A percentile compares a stretch with the other conserved stretches of the same genome.
Conservation (phyloP, 106 monocot genomes). For the Acorus calamus region DNA sequence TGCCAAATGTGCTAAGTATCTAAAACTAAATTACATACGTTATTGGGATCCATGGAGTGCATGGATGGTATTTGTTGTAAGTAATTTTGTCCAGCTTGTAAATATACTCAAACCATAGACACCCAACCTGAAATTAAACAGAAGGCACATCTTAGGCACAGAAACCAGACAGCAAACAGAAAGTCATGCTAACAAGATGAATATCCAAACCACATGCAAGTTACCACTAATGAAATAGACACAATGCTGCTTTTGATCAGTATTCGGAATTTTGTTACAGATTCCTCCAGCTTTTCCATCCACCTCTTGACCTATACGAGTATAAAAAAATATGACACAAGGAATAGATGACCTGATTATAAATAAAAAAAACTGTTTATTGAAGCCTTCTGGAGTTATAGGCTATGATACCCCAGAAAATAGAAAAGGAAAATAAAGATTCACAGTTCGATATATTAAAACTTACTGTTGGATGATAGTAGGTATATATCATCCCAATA, state of each 20-base stretch:
- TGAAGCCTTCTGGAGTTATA: too few species aligned
- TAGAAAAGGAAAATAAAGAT: too few species aligned
- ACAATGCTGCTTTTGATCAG: conserved; percentile 11
- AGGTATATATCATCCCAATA: too few species aligned
- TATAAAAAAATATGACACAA: not conserved
- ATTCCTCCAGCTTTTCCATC: conserved; percentile 22
- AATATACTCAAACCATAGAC: conserved; percentile 85
- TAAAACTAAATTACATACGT: conserved; percentile 37
- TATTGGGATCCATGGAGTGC: conserved; percentile 99
- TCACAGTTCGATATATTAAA: not conserved
- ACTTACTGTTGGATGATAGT: conserved; percentile 92
- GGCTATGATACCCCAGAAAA: too few species aligned
- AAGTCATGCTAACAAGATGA: too few species aligned
- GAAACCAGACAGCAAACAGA: too few species aligned
- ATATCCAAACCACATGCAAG: too few species aligned
- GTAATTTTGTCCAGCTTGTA: conserved; percentile 89
- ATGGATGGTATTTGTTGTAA: conserved; percentile 93
- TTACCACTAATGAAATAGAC: conserved; percentile 10
- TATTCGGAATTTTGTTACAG: conserved; percentile 6
- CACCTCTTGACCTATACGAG: conserved; percentile 18
- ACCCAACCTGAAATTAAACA: conserved; percentile 44
- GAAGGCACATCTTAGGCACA: not conserved
- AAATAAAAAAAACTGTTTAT: too few species aligned
- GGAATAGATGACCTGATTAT: too few species aligned
- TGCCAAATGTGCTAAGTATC: not conserved